Evolutionary conservation across 768 basidiomycete genomes (phyloP).

Genomic region (Mycena floridula): DNA sequence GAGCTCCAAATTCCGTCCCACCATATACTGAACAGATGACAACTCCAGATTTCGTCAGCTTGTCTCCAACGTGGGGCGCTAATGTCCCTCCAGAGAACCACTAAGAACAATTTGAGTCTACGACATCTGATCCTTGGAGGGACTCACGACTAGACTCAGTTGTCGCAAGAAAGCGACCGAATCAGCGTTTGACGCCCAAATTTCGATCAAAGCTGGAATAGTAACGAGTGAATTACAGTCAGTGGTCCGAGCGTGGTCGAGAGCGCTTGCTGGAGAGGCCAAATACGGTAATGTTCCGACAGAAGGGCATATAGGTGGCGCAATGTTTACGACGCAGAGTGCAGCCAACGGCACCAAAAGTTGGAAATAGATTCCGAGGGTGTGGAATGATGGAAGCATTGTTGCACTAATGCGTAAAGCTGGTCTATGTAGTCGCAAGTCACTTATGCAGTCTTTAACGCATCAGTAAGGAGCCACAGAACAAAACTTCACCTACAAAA

Average conservation of each 20-base stretch:
- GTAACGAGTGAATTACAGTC: slow-evolving; percentile 24
- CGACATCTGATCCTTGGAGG: background rate
- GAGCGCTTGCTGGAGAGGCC: slow-evolving; percentile 32
- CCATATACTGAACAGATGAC: slow-evolving; percentile 27
- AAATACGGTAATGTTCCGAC: slow-evolving; percentile 22
- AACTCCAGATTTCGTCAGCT: slow-evolving; percentile 27
- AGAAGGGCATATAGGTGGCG: slow-evolving; percentile 22
- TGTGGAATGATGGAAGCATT: slow-evolving; percentile 35
- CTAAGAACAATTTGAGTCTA: slow-evolving; percentile 14
- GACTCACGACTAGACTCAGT: slow-evolving; percentile 18
- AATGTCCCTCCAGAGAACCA: slow-evolving; percentile 29
- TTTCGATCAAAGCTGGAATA: slow-evolving; percentile 32
- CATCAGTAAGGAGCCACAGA: no score
- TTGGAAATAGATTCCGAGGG: slow-evolving; percentile 23
- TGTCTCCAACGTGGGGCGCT: slow-evolving; percentile 27
- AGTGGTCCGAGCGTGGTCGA: slow-evolving; percentile 24
- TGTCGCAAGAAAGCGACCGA: slow-evolving; percentile 19
- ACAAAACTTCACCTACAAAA: slow-evolving; percentile 29
- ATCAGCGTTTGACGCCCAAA: slow-evolving; percentile 25
- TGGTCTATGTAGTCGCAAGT: slow-evolving; percentile 10
- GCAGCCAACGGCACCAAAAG: slow-evolving; percentile 23
- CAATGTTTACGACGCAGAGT: slow-evolving; percentile 20
- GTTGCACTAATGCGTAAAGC: slow-evolving; percentile 19
- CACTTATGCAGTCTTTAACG: slow-evolving; percentile 4
- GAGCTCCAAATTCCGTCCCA: slow-evolving; percentile 27